Conservation (phyloP, 805 yeast genomes). For the Groenewaldozyma tartarivorans region DNA sequence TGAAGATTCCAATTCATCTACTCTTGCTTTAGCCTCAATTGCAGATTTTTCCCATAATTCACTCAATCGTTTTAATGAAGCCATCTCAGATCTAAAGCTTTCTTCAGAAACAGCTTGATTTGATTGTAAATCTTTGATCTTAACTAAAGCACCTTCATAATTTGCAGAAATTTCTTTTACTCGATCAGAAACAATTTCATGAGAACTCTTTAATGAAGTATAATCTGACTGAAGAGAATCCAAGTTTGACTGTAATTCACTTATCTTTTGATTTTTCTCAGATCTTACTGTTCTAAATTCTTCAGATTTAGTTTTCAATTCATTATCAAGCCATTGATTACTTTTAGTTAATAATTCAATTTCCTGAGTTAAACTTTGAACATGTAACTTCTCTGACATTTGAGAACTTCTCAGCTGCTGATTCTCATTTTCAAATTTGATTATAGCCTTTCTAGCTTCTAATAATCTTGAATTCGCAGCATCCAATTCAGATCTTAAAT, state of each 20-base stretch:
- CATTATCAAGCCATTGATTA: conserved; percentile 35
- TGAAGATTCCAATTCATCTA: conserved; percentile 42
- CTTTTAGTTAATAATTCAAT: conserved; percentile 31
- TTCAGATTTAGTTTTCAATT: conserved; percentile 27
- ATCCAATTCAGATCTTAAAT: conserved; percentile 31
- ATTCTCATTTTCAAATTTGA: conserved; percentile 31
- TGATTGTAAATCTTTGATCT: conserved; percentile 40
- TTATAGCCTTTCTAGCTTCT: conserved; percentile 31
- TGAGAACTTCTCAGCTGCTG: conserved; percentile 27
- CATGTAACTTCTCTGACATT: conserved; percentile 26
- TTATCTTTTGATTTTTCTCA: conserved; percentile 26
- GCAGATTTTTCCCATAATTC: conserved; percentile 47
- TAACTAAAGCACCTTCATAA: conserved; percentile 35
- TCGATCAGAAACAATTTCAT: conserved; percentile 28
- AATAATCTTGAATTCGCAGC: conserved; percentile 29
- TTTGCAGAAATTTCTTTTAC: conserved; percentile 30
- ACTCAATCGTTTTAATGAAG: conserved; percentile 51
- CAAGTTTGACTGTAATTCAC: conserved; percentile 28
- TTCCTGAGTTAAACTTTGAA: conserved; percentile 35
- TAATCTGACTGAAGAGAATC: conserved; percentile 29
- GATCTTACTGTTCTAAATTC: conserved; percentile 26
- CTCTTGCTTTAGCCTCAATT: conserved; percentile 42
- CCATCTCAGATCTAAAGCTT: conserved; percentile 46
- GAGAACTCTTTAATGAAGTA: conserved; percentile 20
- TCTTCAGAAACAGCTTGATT: conserved; percentile 35